These are phyloP conservation scores for Pleurotus salmoneostramineus DNA, from an alignment of 768 basidiomycete genomes.

Conservation along the genomic window DNA sequence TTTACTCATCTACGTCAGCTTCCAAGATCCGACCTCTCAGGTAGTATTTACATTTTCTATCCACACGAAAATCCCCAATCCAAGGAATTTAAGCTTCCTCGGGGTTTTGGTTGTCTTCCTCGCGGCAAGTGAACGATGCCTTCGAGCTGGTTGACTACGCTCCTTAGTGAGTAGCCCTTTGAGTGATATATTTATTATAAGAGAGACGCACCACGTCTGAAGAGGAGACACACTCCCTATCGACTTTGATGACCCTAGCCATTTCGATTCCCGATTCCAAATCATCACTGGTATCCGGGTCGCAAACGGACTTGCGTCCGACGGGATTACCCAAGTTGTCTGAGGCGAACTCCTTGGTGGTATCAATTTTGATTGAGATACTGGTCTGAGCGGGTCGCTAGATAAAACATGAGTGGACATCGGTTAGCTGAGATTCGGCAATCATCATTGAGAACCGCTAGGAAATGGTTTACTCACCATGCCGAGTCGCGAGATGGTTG, in stretches of 20 bases:
- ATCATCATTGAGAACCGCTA: neutral
- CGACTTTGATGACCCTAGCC: neutral
- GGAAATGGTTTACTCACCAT: neutral
- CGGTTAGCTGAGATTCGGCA: no score
- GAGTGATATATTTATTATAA: neutral
- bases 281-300: neutral
- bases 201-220: neutral
- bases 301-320: neutral
- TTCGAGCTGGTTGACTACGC: neutral
- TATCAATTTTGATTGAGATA: conserved; percentile 54
- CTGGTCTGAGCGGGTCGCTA: conserved; percentile 30
- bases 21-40: neutral
- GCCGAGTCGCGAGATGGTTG: neutral
- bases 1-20: neutral
- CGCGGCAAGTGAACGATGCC: neutral
- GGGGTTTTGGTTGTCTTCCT: neutral
- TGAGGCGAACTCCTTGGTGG: conserved; percentile 43
- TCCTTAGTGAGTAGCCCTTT: neutral
- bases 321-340: conserved; percentile 19
- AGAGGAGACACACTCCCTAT: neutral
- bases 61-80: neutral
- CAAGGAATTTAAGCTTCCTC: neutral
- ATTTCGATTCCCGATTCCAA: neutral
- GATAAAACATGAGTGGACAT: conserved; percentile 9
- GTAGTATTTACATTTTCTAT: no score